Percentiles rank a stretch among this genome's conserved stretches.
These are phyloP conservation scores for Phialocephala subalpina DNA, from an alignment of 2,329 filamentous ascomycete genomes.

Conservation along the genomic window DNA sequence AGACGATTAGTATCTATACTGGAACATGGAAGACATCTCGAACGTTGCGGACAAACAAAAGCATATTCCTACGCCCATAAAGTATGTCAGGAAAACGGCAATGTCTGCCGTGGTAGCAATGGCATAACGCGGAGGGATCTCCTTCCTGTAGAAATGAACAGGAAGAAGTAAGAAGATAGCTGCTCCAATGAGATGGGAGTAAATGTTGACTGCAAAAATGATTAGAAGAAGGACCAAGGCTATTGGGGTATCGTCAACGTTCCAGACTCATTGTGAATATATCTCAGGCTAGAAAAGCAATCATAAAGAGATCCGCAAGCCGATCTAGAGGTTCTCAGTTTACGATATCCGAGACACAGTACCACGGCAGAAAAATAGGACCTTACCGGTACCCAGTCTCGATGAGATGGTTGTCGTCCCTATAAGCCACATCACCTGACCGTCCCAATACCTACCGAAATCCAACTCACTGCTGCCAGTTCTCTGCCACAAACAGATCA, in stretches of 20 bases:
- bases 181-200: slow-evolving; percentile 53
- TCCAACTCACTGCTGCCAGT: slow-evolving; percentile 33
- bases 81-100: not conserved
- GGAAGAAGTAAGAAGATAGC: slow-evolving; percentile 50
- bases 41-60: slow-evolving; percentile 54
- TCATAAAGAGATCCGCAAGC: slow-evolving; percentile 37
- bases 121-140: slow-evolving; percentile 47
- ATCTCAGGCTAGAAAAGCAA: slow-evolving; percentile 43
- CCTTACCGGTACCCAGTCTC: slow-evolving; percentile 44
- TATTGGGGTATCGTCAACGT: not conserved
- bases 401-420: slow-evolving; percentile 48
- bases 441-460: not conserved
- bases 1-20: slow-evolving; percentile 19
- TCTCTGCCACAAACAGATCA: slow-evolving; percentile 25
- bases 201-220: slow-evolving; percentile 52
- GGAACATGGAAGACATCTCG: slow-evolving; percentile 28
- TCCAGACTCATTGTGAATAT: slow-evolving; percentile 49
- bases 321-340: slow-evolving; percentile 30
- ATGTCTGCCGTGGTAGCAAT: slow-evolving; percentile 46
- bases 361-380: not conserved
- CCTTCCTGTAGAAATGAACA: slow-evolving; percentile 46
- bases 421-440: slow-evolving; percentile 9
- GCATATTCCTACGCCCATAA: slow-evolving; percentile 30
- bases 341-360: slow-evolving; percentile 7
- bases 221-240: not conserved